These are phyloP conservation scores for Colletotrichum sp. DNA, from an alignment of 2,329 filamentous ascomycete species.

Conservation along the genomic window DNA sequence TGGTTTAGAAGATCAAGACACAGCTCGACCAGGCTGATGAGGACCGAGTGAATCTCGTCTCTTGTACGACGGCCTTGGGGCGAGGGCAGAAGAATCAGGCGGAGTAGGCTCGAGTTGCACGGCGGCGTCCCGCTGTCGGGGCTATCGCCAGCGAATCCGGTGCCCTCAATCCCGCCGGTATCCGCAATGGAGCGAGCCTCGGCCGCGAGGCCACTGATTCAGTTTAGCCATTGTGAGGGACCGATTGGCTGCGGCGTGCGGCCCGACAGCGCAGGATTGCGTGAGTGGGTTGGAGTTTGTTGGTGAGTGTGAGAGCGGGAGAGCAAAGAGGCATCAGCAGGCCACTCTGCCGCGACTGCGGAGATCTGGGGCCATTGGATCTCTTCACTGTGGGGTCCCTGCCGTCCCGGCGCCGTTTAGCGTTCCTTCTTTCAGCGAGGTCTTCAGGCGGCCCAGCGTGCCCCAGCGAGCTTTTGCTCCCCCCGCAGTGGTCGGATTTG, in stretches of 20 bases:
- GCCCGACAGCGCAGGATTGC: constrained; percentile 1
- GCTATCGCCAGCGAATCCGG: constrained; percentile 8
- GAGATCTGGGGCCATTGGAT: not conserved
- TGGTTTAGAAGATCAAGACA: not conserved
- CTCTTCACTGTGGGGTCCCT: not conserved
- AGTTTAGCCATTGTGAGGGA: constrained; percentile 11
- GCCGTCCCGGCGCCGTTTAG: not conserved
- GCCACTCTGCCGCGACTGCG: not conserved
- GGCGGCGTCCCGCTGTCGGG: constrained; percentile 10
- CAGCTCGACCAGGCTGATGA: not conserved
- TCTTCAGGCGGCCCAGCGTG: not conserved
- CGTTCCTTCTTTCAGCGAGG: not conserved
- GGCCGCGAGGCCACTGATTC: constrained; percentile 10
- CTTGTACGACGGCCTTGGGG: constrained; percentile 7
- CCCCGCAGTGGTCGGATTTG: constrained; percentile 7
- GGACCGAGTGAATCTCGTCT: constrained; percentile 16
- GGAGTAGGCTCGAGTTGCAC: not conserved
- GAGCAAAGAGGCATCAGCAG: constrained; percentile 1
- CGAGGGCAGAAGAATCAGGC: not conserved
- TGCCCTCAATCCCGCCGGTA: constrained; percentile 14
- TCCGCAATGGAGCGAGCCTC: constrained; percentile 14
- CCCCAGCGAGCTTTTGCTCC: not conserved
- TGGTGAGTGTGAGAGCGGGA: not conserved
- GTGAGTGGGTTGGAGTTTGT: not conserved
- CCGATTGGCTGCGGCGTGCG: constrained; percentile 12